phyloP scores from a whole-genome alignment of 2,329 filamentous ascomycete species.

The Calonectria pteridis region DNA sequence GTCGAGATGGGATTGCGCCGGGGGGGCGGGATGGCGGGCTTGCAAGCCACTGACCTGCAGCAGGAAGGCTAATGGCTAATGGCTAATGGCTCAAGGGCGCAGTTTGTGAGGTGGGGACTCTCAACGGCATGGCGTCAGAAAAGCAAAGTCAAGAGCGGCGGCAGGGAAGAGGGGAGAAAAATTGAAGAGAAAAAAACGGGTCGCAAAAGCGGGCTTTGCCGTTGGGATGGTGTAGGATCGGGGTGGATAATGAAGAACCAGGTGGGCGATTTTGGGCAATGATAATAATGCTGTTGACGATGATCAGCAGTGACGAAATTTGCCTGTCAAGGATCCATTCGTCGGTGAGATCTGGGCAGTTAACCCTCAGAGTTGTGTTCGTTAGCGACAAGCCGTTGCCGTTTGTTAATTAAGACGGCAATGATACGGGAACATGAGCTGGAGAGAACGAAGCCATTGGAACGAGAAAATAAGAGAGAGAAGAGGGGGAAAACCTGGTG shows the following conservation, averaged over 20 bases:
- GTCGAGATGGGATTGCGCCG: constrained; percentile 10
- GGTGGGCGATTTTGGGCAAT: constrained; percentile 6
- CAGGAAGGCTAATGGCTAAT: constrained; percentile 12
- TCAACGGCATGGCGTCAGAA: constrained; percentile 25
- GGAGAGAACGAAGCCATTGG: background rate
- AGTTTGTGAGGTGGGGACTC: constrained; percentile 19
- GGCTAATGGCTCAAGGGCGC: constrained; percentile 23
- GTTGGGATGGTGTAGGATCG: constrained; percentile 1
- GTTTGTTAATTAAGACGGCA: background rate
- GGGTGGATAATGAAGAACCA: constrained; percentile 9
- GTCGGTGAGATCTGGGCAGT: background rate
- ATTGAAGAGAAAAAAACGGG: constrained; percentile 7
- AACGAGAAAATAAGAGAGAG: background rate
- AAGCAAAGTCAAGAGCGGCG: background rate
- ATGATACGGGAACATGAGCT: background rate
- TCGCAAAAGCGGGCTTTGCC: constrained; percentile 5
- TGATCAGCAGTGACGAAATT: constrained; percentile 10
- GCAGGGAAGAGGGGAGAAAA: background rate
- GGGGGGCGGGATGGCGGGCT: constrained; percentile 14
- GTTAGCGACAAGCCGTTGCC: background rate
- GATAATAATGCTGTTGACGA: constrained; percentile 3
- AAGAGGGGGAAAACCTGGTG: background rate
- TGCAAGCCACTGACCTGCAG: constrained; percentile 24
- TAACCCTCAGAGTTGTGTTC: background rate
- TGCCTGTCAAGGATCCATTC: background rate